Evolutionary conservation across 192 early-diverging fungal species (phyloP), one percentile per base, ranked within the genome.

Genomic region (Podila epigama): DNA sequence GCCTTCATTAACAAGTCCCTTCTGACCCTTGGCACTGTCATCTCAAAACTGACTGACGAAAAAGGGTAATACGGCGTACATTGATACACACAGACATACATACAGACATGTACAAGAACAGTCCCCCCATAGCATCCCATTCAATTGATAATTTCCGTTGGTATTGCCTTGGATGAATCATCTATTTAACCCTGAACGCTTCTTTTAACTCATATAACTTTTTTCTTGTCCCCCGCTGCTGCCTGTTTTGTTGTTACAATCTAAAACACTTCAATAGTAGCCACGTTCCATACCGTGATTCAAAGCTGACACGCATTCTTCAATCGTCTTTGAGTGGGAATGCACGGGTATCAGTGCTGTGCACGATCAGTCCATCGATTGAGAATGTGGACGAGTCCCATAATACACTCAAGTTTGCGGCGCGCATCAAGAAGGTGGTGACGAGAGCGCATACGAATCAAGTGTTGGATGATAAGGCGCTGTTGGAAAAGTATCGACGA

Each of bases 281-380:
- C n/a, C n/a, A 98, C 69, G 92, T 99, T 54, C 97, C 97, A 2
- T 99, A 92, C 75, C 92, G 97, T 34, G 97, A 99, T 70, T 98
- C 96, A 0, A 98, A 98, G 61, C 71, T 99, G 36, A 99, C 97
- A 3, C 84, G 97, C 29, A 94, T 99, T 32, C 70, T 99, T 9
- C 96, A 98, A 72, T 87, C 92, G 4, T 96, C 97, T 0, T 84
- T 99, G 1, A 92, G 92, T 13, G 97, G 97, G 22, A 95, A 95
- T 66, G 93, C 96, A 0, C 84, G 89, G 11, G 93, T 96, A 2
- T 88, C 92, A 8, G 95, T 99, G 18, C 93, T 99, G 33, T 97
- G 96, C 73, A 98, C 96, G 0, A 92, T 98, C 60, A 93, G 91
- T 25, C 95, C 96, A 8, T 85, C 94, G 0, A 72, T 85, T 12